phyloP scores from a whole-genome alignment of 495 filamentous ascomycete genomes.

The Aspergillus panamensis region DNA sequence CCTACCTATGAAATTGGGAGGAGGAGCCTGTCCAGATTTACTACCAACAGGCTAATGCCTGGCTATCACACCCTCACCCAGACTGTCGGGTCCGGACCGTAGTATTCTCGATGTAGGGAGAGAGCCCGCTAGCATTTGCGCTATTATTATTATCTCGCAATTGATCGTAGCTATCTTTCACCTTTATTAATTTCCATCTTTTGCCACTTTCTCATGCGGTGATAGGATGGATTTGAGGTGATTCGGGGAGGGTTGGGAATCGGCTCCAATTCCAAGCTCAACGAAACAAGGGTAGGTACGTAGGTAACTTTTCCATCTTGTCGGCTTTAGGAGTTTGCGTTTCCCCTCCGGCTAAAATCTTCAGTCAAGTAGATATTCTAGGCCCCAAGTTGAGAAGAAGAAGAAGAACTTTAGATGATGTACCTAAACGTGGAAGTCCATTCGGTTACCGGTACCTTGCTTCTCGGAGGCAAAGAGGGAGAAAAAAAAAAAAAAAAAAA shows the following conservation, averaged over 20 bases:
- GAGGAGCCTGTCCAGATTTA: slow-evolving; percentile 14
- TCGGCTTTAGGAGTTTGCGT: neutral
- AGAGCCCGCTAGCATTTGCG: slow-evolving; percentile 14
- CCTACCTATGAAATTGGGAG: slow-evolving; percentile 11
- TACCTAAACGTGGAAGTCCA: neutral
- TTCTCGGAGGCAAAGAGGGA: neutral
- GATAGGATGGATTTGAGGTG: slow-evolving; percentile 5
- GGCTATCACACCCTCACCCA: slow-evolving; percentile 28
- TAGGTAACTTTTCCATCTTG: neutral
- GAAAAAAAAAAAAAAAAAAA: too few relatives aligned
- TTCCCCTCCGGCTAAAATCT: neutral
- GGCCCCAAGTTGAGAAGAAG: neutral
- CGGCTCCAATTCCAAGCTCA: neutral
- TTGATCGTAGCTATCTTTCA: slow-evolving; percentile 13
- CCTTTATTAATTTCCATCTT: slow-evolving; percentile 9
- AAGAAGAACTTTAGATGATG: neutral
- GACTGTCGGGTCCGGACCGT: slow-evolving; percentile 27
- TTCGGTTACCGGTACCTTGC: neutral
- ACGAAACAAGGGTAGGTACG: neutral
- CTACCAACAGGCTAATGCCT: slow-evolving; percentile 24
- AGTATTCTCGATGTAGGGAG: slow-evolving; percentile 19
- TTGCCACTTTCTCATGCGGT: neutral
- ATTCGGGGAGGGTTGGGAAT: neutral
- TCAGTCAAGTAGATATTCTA: neutral
- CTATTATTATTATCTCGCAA: slow-evolving; percentile 12